Conservation (phyloP, 106 monocot genomes). For the Narthecium ossifragum region DNA sequence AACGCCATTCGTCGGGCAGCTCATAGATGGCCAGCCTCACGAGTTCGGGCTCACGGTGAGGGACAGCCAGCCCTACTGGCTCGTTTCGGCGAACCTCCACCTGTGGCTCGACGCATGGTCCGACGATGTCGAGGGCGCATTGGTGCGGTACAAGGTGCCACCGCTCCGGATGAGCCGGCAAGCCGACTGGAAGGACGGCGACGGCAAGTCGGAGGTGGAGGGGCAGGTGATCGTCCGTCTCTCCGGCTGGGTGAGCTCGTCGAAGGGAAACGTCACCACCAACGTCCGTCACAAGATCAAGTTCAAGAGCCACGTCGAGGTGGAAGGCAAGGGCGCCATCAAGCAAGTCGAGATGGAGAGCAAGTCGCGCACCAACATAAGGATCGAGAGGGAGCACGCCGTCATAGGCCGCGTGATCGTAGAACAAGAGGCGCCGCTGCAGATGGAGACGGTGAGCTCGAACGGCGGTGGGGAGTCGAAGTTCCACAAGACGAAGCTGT, state of each 20-base stretch:
- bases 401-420: not conserved
- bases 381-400: not conserved
- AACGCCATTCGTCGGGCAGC: constrained; percentile 6
- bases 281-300: constrained; percentile 10
- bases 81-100: constrained; percentile 14
- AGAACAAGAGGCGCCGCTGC: not conserved
- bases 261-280: constrained; percentile 7
- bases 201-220: constrained; percentile 7
- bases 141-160: constrained; percentile 13
- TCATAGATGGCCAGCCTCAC: constrained; percentile 12
- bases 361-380: constrained; percentile 8
- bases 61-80: constrained; percentile 6
- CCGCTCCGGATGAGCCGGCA: constrained; percentile 1
- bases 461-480: not conserved
- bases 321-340: constrained; percentile 3
- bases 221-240: constrained; percentile 4
- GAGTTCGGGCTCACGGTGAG: constrained; percentile 11
- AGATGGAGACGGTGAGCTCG: not conserved
- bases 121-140: not conserved
- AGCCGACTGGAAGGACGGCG: constrained; percentile 11
- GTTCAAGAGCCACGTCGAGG: constrained; percentile 19
- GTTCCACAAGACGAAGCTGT: not conserved
- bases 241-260: constrained; percentile 15
- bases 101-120: constrained; percentile 18
- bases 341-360: constrained; percentile 6